A percentile compares a stretch with the other conserved stretches of the same genome.
Evolutionary conservation across 768 basidiomycete genomes (phyloP).

Genomic region (Myochromella boudieri): DNA sequence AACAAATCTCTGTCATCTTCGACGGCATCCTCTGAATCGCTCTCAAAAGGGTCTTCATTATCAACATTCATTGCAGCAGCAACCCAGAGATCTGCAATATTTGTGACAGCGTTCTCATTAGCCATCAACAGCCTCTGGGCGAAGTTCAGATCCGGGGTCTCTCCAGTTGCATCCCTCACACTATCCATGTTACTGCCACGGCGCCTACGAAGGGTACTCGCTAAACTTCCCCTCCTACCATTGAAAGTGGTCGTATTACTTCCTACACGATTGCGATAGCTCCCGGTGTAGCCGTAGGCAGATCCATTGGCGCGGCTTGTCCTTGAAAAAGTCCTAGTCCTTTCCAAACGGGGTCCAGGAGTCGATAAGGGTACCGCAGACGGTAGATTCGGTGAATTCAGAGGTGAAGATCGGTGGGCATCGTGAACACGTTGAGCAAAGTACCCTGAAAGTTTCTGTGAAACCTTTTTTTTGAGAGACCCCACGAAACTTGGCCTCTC

Average conservation of each 20-base stretch:
- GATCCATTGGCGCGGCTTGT: conserved; percentile 70
- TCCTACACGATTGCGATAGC: conserved; percentile 54
- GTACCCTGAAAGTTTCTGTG: conserved; percentile 57
- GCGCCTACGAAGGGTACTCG: conserved; percentile 50
- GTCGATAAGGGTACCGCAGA: conserved; percentile 47
- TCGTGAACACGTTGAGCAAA: conserved; percentile 54
- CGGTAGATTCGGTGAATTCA: conserved; percentile 33
- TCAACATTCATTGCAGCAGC: conserved; percentile 95
- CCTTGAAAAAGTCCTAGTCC: conserved; percentile 49
- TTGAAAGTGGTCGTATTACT: conserved; percentile 44
- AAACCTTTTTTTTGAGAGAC: conserved; percentile 47
- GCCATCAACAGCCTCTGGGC: conserved; percentile 88
- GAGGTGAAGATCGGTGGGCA: conserved; percentile 23
- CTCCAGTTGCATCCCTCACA: conserved; percentile 34
- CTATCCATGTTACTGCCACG: conserved; percentile 50
- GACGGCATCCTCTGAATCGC: conserved; percentile 44
- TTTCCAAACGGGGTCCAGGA: conserved; percentile 38
- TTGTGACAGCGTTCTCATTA: conserved; percentile 92
- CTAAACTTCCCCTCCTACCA: conserved; percentile 54
- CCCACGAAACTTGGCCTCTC: conserved; percentile 39
- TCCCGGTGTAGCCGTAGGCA: conserved; percentile 73
- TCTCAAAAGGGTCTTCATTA: conserved; percentile 79
- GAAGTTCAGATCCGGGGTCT: conserved; percentile 68
- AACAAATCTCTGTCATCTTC: conserved; percentile 27
- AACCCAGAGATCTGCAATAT: conserved; percentile 96